Evolutionary conservation across 306 rosid genomes (phyloP).

Genomic region (Datisca glomerata): DNA sequence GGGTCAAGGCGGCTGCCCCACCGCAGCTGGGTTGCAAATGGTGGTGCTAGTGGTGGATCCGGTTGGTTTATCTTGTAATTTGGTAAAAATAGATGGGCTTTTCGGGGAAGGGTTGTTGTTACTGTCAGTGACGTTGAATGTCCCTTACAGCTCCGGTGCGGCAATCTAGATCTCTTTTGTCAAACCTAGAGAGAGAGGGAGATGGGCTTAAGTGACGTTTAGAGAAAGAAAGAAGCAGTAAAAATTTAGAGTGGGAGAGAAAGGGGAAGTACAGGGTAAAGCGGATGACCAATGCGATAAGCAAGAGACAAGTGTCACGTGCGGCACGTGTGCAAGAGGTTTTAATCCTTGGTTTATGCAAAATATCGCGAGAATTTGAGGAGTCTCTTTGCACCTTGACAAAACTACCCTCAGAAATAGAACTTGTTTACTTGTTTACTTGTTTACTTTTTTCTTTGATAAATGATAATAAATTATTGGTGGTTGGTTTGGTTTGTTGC

Average conservation of each 20-base stretch:
- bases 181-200: not conserved
- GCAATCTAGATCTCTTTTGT: not conserved
- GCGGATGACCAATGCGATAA: not conserved
- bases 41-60: not conserved
- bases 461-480: no score
- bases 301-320: slow-evolving; percentile 6
- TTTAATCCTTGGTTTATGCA: no score
- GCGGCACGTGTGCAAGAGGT: slow-evolving; percentile 13
- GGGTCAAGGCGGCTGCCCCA: no score
- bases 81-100: not conserved
- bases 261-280: not conserved
- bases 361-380: slow-evolving; percentile 11
- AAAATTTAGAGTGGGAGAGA: not conserved
- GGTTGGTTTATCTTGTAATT: not conserved
- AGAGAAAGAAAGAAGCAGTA: not conserved
- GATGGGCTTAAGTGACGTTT: no score
- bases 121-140: not conserved
- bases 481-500: no score
- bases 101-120: not conserved
- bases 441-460: no score
- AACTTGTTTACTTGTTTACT: no score
- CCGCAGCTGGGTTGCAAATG: not conserved
- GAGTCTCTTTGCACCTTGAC: no score
- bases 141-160: not conserved
- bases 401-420: no score